phyloP scores from a whole-genome alignment of 345 rosid species.

The Acer campestre region DNA sequence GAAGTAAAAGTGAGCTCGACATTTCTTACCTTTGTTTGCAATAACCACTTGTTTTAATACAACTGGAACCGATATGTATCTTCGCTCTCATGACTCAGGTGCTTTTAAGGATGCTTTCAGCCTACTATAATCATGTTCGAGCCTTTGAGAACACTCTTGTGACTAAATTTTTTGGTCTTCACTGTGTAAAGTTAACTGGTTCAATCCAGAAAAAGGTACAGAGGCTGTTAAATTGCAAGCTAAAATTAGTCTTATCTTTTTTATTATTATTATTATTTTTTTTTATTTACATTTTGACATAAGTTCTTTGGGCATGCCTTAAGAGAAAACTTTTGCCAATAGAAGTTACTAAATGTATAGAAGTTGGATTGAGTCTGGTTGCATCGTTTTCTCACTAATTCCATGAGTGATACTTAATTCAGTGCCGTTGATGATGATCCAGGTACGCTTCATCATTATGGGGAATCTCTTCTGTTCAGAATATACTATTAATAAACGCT shows the following conservation, averaged over 20 bases:
- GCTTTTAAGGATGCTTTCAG: constrained; percentile 89
- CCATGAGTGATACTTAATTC: neutral
- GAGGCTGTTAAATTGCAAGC: neutral
- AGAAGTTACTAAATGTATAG: too few species aligned
- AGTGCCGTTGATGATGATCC: constrained; percentile 12
- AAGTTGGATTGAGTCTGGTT: neutral
- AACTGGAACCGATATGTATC: neutral
- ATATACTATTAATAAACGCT: constrained; percentile 73
- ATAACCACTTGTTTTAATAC: neutral
- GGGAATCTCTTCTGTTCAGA: constrained; percentile 91
- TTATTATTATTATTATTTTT: too few species aligned
- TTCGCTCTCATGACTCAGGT: constrained; percentile 46
- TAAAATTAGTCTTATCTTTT: neutral
- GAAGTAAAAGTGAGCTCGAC: constrained; percentile 72
- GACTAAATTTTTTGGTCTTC: constrained; percentile 81
- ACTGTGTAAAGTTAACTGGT: constrained; percentile 83
- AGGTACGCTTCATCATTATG: constrained; percentile 94
- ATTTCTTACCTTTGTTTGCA: neutral
- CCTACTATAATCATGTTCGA: constrained; percentile 84
- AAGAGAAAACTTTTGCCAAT: too few species aligned
- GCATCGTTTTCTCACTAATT: neutral
- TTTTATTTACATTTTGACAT: neutral
- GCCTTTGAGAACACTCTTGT: constrained; percentile 82
- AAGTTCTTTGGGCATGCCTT: neutral
- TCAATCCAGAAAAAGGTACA: constrained; percentile 82